These are phyloP conservation scores for Cucurbita pepo DNA, from an alignment of 306 rosid species.

Conservation along the genomic window DNA sequence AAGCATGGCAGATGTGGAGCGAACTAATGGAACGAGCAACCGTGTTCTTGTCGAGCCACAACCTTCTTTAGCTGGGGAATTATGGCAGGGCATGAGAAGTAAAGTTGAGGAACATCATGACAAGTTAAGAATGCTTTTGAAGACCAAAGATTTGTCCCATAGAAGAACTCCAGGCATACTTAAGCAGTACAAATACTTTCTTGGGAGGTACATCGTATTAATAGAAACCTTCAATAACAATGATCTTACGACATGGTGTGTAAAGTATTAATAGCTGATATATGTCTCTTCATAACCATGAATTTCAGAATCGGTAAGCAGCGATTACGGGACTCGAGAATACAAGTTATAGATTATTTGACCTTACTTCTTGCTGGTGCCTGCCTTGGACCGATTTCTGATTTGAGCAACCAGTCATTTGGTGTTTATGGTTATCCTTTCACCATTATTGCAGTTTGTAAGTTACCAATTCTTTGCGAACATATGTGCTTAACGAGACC, in stretches of 20 bases:
- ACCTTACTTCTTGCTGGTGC: conserved; percentile 93
- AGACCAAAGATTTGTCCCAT: conserved; percentile 59
- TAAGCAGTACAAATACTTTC: conserved; percentile 68
- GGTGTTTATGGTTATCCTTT: conserved; percentile 67
- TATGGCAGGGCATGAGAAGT: conserved; percentile 72
- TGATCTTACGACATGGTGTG: neutral
- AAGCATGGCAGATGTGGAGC: conserved; percentile 15
- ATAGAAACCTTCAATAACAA: neutral
- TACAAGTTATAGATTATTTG: conserved; percentile 74
- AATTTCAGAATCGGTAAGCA: conserved; percentile 69
- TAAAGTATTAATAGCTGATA: neutral
- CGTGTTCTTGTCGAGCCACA: conserved; percentile 13
- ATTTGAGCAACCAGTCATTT: conserved; percentile 47
- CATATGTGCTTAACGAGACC: neutral
- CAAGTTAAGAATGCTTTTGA: conserved; percentile 46
- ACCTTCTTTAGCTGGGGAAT: conserved; percentile 63
- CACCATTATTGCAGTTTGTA: conserved; percentile 86
- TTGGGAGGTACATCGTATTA: conserved; percentile 43
- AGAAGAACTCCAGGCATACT: conserved; percentile 63
- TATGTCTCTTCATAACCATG: neutral
- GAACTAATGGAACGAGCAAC: conserved; percentile 18
- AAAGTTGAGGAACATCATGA: conserved; percentile 47
- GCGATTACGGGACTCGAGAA: conserved; percentile 72
- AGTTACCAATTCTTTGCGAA: conserved; percentile 18
- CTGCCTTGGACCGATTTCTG: conserved; percentile 74